Conservation (phyloP, 148 eudicot species). For the Beta vulgaris region DNA sequence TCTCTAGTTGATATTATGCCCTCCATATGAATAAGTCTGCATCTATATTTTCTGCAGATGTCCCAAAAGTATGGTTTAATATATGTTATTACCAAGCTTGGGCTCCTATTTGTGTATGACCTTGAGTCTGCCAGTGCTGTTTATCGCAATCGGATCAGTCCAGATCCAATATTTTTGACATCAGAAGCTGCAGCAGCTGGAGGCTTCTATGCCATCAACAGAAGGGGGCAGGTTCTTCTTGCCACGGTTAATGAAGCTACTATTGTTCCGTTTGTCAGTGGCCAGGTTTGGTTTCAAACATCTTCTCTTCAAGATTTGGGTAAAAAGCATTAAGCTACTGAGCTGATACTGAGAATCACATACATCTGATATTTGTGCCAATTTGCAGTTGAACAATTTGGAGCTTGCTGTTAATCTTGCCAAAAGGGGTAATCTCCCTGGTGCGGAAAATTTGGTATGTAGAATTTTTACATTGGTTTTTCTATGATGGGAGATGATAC, state of each 20-base stretch:
- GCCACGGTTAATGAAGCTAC: slow-evolving; percentile 93
- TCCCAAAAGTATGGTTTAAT: slow-evolving; percentile 85
- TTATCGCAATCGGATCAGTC: slow-evolving; percentile 91
- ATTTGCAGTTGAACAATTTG: slow-evolving; percentile 81
- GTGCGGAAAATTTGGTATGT: slow-evolving; percentile 89
- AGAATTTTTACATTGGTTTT: neutral
- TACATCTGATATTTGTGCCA: slow-evolving; percentile 4
- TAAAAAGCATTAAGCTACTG: neutral
- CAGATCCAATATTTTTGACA: slow-evolving; percentile 96
- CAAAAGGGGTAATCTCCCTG: slow-evolving; percentile 97
- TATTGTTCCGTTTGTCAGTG: slow-evolving; percentile 90
- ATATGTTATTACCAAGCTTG: slow-evolving; percentile 92
- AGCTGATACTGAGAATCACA: neutral
- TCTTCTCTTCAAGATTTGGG: neutral
- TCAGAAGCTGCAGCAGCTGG: slow-evolving; percentile 89
- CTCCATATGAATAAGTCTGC: neutral
- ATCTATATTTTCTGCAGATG: slow-evolving; percentile 47
- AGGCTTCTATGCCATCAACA: slow-evolving; percentile 92
- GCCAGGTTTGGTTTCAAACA: slow-evolving; percentile 55
- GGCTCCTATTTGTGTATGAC: slow-evolving; percentile 94
- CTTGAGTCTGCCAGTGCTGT: slow-evolving; percentile 94
- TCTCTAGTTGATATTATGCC: neutral
- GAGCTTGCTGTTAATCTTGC: slow-evolving; percentile 99
- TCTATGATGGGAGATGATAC: neutral
- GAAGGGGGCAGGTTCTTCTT: slow-evolving; percentile 92